Evolutionary conservation across 2,329 filamentous ascomycete genomes (phyloP).

Genomic region (Colletotrichum sp.): DNA sequence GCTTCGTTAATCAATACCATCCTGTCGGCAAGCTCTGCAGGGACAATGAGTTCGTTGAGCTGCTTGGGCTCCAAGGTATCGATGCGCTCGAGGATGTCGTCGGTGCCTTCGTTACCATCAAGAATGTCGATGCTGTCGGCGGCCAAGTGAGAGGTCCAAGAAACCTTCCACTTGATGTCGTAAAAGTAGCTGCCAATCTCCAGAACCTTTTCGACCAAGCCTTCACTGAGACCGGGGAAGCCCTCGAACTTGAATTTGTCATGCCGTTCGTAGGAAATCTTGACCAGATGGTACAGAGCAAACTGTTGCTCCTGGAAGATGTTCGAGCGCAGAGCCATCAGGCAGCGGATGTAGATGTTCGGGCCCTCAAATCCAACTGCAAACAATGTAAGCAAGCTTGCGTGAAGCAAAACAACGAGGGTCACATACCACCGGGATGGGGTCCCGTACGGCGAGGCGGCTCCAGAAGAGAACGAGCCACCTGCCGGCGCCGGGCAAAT

Average conservation of each 20-base stretch:
- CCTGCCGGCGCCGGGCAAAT: constrained; percentile 65
- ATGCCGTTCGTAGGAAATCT: constrained; percentile 92
- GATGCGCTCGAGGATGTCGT: constrained; percentile 69
- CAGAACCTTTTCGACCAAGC: constrained; percentile 83
- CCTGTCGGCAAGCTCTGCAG: constrained; percentile 71
- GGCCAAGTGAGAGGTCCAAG: constrained; percentile 56
- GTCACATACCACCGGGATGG: constrained; percentile 66
- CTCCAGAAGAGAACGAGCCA: constrained; percentile 30
- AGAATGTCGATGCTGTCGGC: constrained; percentile 53
- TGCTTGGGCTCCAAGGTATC: constrained; percentile 63
- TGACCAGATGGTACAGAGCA: constrained; percentile 89
- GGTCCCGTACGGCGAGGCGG: constrained; percentile 10
- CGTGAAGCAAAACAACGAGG: too few relatives aligned
- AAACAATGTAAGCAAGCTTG: not conserved
- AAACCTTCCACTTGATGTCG: constrained; percentile 80
- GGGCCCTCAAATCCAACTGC: constrained; percentile 72
- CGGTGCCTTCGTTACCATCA: constrained; percentile 55
- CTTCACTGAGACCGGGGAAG: constrained; percentile 87
- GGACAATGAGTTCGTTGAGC: constrained; percentile 70
- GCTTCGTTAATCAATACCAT: constrained; percentile 85
- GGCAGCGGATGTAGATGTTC: constrained; percentile 89
- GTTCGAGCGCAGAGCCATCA: constrained; percentile 81
- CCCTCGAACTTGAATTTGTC: constrained; percentile 96
- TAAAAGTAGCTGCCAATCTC: constrained; percentile 82
- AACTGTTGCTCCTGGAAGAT: constrained; percentile 87